A percentile compares a stretch with the other conserved stretches of the same genome.
These are phyloP conservation scores for Ottelia alismoides DNA, from an alignment of 106 monocot species.

Conservation along the genomic window DNA sequence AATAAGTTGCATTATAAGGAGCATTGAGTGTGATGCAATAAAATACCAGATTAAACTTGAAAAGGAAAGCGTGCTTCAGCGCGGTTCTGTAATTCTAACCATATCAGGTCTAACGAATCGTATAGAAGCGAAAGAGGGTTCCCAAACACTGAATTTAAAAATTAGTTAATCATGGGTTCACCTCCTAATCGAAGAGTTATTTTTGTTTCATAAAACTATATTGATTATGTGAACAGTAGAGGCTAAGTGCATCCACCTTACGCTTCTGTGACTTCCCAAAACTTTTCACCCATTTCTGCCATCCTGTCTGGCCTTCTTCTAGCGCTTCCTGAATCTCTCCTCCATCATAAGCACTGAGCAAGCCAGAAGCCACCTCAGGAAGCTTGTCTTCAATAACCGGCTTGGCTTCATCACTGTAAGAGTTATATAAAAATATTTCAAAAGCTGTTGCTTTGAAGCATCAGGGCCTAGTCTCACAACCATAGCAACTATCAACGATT, in stretches of 20 bases:
- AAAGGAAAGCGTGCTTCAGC: not conserved
- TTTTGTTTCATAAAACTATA: too few relatives aligned
- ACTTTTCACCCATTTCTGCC: constrained; percentile 97
- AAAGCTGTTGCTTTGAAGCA: too few relatives aligned
- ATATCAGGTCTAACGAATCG: not conserved
- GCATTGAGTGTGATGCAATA: too few relatives aligned
- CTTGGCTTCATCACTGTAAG: constrained; percentile 66
- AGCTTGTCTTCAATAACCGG: constrained; percentile 75
- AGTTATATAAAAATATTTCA: too few relatives aligned
- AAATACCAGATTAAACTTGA: too few relatives aligned
- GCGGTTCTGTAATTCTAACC: not conserved
- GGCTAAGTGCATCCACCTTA: constrained; percentile 41
- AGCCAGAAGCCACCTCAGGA: constrained; percentile 54
- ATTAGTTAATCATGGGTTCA: not conserved
- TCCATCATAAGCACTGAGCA: constrained; percentile 66
- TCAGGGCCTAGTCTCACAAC: too few relatives aligned
- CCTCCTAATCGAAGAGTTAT: not conserved
- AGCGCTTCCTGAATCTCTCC: constrained; percentile 74
- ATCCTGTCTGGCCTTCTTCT: constrained; percentile 73
- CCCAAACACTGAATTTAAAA: not conserved
- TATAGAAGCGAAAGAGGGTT: not conserved
- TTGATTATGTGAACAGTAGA: too few relatives aligned
- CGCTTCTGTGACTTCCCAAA: constrained; percentile 84
- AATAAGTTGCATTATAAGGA: too few relatives aligned
- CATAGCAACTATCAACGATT: too few relatives aligned